These are phyloP conservation scores for Graphilbum ipis-grandicollis DNA, from an alignment of 2,329 filamentous ascomycete species.

Conservation along the genomic window DNA sequence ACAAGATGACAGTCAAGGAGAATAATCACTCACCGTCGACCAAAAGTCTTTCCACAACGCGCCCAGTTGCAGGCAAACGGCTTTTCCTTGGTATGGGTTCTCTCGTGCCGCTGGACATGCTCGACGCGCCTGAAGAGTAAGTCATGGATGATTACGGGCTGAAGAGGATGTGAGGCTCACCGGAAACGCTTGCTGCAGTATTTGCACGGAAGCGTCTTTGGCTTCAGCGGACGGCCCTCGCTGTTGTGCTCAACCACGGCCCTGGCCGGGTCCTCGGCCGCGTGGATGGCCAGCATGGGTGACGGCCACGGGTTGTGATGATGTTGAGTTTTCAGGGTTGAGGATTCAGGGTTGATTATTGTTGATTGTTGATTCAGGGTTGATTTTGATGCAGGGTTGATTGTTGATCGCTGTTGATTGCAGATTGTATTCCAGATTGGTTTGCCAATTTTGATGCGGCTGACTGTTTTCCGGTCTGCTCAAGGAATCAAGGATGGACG, in stretches of 20 bases:
- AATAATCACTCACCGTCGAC: slow-evolving; percentile 33
- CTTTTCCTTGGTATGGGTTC: slow-evolving; percentile 49
- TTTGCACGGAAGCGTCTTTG: slow-evolving; percentile 44
- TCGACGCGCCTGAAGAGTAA: slow-evolving; percentile 37
- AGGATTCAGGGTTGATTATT: too few relatives aligned
- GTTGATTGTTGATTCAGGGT: too few relatives aligned
- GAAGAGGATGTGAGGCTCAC: slow-evolving; percentile 20
- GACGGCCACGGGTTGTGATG: too few relatives aligned
- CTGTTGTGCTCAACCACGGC: slow-evolving; percentile 25
- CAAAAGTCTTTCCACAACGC: slow-evolving; percentile 45
- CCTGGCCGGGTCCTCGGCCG: slow-evolving; percentile 26
- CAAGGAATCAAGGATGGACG: too few relatives aligned
- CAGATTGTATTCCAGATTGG: too few relatives aligned
- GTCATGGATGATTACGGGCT: slow-evolving; percentile 9
- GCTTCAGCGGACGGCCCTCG: slow-evolving; percentile 38
- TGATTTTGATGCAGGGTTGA: too few relatives aligned
- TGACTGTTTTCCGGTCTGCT: too few relatives aligned
- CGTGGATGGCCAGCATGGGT: slow-evolving; percentile 35
- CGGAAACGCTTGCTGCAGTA: slow-evolving; percentile 47
- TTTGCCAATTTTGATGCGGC: too few relatives aligned
- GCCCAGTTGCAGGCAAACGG: slow-evolving; percentile 42
- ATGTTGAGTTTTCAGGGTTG: too few relatives aligned
- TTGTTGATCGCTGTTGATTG: too few relatives aligned
- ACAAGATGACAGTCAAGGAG: not conserved
- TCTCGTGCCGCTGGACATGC: slow-evolving; percentile 46